These are phyloP conservation scores for Dionaea muscipula DNA, from an alignment of 179 eudicot species.

Conservation along the genomic window DNA sequence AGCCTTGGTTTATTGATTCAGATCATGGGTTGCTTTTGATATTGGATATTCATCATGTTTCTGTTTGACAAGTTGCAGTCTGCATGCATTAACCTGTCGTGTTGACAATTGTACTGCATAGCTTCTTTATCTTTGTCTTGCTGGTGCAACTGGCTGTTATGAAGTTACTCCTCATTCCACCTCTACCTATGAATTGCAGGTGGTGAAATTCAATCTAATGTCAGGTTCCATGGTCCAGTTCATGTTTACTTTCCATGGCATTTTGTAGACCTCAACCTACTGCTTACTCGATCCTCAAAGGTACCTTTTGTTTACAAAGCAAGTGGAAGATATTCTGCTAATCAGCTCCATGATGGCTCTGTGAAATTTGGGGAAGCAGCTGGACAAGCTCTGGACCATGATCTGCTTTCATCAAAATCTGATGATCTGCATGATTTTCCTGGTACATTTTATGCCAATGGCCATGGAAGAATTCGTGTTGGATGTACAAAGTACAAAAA, in stretches of 20 bases:
- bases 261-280: constrained; percentile 15
- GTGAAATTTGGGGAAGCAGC: constrained; percentile 27
- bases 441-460: constrained; percentile 12
- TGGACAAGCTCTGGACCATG: constrained; percentile 27
- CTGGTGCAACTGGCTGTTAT: too few relatives aligned
- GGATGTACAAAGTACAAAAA: constrained; percentile 44
- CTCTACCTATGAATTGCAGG: constrained; percentile 25
- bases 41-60: too few relatives aligned
- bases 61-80: too few relatives aligned
- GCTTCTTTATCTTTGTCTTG: too few relatives aligned
- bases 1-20: too few relatives aligned
- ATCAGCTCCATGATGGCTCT: constrained; percentile 19
- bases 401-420: constrained; percentile 19
- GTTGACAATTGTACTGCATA: too few relatives aligned
- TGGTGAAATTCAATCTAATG: constrained; percentile 12
- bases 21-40: too few relatives aligned
- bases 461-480: constrained; percentile 14
- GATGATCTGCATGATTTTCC: constrained; percentile 15
- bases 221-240: constrained; percentile 15
- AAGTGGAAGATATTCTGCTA: constrained; percentile 17
- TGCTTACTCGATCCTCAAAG: constrained; percentile 15
- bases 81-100: too few relatives aligned
- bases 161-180: not conserved
- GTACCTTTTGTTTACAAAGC: constrained; percentile 20
- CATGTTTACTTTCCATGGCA: constrained; percentile 19